Conservation (phyloP, 768 basidiomycete genomes). For the Dacryopinax primogenitus region DNA sequence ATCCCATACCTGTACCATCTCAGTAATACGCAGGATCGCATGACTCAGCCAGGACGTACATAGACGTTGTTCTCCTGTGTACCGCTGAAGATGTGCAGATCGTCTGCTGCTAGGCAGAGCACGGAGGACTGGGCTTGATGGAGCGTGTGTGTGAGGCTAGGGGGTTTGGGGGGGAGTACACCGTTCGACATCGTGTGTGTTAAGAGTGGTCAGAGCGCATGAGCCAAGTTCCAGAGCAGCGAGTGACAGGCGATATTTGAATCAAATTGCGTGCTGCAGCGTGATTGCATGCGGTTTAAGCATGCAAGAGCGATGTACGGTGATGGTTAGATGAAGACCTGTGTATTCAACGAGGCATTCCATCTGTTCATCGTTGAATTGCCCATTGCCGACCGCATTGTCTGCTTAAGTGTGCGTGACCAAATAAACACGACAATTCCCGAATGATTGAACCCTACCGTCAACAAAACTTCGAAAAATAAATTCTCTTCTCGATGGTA, state of each 20-base stretch:
- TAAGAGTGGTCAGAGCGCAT: not conserved
- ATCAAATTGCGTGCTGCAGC: not conserved
- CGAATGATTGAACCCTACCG: too few species aligned
- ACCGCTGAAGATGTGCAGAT: slow-evolving; percentile 65
- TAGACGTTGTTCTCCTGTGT: slow-evolving; percentile 66
- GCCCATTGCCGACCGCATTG: too few species aligned
- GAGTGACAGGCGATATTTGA: not conserved
- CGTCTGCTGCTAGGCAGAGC: slow-evolving; percentile 60
- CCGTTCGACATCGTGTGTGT: not conserved
- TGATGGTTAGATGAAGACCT: not conserved
- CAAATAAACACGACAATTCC: too few species aligned
- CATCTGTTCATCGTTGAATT: too few species aligned
- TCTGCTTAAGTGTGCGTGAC: too few species aligned
- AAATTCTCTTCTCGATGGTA: too few species aligned
- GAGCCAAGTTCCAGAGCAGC: not conserved
- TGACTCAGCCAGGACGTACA: slow-evolving; percentile 31
- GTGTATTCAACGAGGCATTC: not conserved
- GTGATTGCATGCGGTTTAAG: not conserved
- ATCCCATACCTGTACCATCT: slow-evolving; percentile 65
- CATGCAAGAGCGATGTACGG: too few species aligned
- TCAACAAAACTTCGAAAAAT: too few species aligned
- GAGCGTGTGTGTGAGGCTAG: slow-evolving; percentile 54
- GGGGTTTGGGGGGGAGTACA: slow-evolving; percentile 20
- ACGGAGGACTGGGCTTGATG: slow-evolving; percentile 57
- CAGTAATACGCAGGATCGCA: not conserved